A percentile compares a stretch with the other conserved stretches of the same genome.
These are phyloP conservation scores for Debaryomyces tyrocola DNA, from an alignment of 805 yeast species.

Conservation along the genomic window DNA sequence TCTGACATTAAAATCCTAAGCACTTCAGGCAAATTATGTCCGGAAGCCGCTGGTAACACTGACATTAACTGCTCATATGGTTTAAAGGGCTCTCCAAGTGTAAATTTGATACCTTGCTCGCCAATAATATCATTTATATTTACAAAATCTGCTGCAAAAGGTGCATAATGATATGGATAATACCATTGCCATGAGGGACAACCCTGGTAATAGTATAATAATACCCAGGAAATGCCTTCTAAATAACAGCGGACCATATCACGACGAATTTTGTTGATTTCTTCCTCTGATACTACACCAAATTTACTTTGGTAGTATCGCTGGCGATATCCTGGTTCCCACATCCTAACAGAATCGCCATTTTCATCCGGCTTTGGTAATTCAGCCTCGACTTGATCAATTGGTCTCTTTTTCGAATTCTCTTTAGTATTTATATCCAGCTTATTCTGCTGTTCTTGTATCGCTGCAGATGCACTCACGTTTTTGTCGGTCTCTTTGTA, in stretches of 20 bases:
- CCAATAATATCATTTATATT: slow-evolving; percentile 48
- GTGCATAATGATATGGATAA: slow-evolving; percentile 96
- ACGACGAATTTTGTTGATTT: slow-evolving; percentile 52
- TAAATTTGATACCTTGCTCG: slow-evolving; percentile 53
- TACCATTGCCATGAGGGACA: slow-evolving; percentile 99
- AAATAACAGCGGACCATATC: slow-evolving; percentile 71
- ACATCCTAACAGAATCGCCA: slow-evolving; percentile 59
- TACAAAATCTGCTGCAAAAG: slow-evolving; percentile 87
- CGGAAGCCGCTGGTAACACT: slow-evolving; percentile 91
- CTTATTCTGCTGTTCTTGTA: slow-evolving; percentile 28
- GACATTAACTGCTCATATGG: slow-evolving; percentile 96
- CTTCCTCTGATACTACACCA: slow-evolving; percentile 53
- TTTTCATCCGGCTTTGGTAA: slow-evolving; percentile 37
- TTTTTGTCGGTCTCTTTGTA: slow-evolving; percentile 21
- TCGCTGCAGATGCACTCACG: slow-evolving; percentile 47
- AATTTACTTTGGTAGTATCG: slow-evolving; percentile 83
- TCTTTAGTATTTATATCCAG: slow-evolving; percentile 7
- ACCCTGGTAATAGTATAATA: slow-evolving; percentile 92
- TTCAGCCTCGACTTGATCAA: slow-evolving; percentile 19
- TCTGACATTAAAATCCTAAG: slow-evolving; percentile 82
- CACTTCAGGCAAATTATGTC: slow-evolving; percentile 78
- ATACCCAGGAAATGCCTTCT: slow-evolving; percentile 97
- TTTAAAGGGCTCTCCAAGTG: slow-evolving; percentile 72
- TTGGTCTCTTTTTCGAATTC: slow-evolving; percentile 14
- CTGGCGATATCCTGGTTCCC: slow-evolving; percentile 84